Evolutionary conservation across 2,329 filamentous ascomycete species (phyloP).

Genomic region (Bimuria novae-zelandiae): DNA sequence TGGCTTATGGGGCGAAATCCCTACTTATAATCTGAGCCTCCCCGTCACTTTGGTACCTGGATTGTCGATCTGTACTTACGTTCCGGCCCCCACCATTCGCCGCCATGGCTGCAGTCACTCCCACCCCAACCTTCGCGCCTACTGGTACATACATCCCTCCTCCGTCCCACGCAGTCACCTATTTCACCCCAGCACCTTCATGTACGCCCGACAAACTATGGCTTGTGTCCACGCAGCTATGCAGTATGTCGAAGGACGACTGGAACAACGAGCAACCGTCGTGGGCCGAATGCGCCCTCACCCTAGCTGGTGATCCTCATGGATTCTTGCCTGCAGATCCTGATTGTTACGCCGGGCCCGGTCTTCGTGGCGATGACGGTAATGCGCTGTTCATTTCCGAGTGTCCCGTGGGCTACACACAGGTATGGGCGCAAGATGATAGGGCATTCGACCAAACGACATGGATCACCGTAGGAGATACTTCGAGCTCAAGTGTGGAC

Average conservation of each 20-base stretch:
- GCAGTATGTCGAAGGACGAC: neutral
- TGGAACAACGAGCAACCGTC: neutral
- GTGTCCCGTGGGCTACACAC: neutral
- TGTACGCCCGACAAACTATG: neutral
- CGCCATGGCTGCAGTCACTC: neutral
- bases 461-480: neutral
- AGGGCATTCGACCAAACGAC: neutral
- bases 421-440: neutral
- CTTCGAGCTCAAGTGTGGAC: neutral
- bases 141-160: neutral
- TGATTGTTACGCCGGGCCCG: neutral
- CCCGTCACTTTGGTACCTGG: neutral
- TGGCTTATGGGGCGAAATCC: neutral
- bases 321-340: neutral
- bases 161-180: neutral
- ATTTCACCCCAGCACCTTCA: neutral
- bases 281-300: conserved; percentile 1
- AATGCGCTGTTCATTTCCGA: neutral
- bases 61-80: neutral
- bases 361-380: neutral
- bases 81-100: neutral
- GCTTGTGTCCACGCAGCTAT: neutral
- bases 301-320: neutral
- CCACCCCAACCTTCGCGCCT: neutral
- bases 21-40: neutral